phyloP scores from a whole-genome alignment of 192 early-diverging fungal species.

The Blastocladiella britannica region DNA sequence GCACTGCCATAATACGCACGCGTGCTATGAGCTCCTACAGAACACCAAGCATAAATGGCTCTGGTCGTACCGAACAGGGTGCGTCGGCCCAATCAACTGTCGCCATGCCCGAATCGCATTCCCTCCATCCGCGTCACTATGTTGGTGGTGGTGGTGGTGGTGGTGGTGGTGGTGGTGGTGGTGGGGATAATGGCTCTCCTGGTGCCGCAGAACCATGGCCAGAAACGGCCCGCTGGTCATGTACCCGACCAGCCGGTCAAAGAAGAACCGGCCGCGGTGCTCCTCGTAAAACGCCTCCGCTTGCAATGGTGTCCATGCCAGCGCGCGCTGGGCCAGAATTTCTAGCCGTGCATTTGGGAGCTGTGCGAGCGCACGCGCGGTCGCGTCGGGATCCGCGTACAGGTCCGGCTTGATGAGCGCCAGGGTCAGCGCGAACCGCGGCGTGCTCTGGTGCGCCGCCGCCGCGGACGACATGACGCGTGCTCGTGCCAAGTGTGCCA shows the following conservation, averaged over 20 bases:
- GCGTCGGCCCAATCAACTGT: constrained; percentile 36
- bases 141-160: no score
- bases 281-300: constrained; percentile 45
- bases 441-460: no score
- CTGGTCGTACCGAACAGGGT: constrained; percentile 30
- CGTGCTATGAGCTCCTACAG: neutral
- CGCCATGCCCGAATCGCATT: constrained; percentile 41
- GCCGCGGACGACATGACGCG: no score
- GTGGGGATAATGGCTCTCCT: no score
- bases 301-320: constrained; percentile 30
- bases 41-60: neutral
- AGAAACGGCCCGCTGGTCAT: constrained; percentile 48
- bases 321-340: constrained; percentile 15
- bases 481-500: no score
- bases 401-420: constrained; percentile 55
- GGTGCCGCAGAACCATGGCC: constrained; percentile 24
- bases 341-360: no score
- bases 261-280: constrained; percentile 45
- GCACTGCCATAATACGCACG: constrained; percentile 16
- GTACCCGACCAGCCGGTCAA: constrained; percentile 42
- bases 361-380: no score
- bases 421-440: constrained; percentile 19
- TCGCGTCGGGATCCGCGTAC: constrained; percentile 28
- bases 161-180: no score
- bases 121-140: constrained; percentile 15